Conservation (phyloP, 1,284 basidiomycete genomes). For the Cryptococcus sp. region DNA sequence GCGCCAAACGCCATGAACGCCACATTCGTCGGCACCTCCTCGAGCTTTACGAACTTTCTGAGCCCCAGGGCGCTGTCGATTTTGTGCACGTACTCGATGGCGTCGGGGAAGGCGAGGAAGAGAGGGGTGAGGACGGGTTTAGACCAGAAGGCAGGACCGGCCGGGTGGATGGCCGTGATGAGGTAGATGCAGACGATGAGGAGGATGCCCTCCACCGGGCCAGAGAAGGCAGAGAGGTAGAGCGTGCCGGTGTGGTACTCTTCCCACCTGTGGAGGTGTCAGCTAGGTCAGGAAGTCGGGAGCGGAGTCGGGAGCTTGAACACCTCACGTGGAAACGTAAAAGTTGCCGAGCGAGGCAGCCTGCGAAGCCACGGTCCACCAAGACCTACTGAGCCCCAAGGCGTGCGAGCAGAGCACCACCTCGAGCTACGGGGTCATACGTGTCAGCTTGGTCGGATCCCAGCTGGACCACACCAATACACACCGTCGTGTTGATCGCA, state of each 20-base stretch:
- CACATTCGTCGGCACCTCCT: conserved; percentile 74
- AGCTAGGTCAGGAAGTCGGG: neutral
- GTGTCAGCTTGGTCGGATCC: neutral
- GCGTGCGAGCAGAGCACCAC: conserved; percentile 77
- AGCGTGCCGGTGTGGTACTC: conserved; percentile 92
- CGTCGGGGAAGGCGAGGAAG: conserved; percentile 28
- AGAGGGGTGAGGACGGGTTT: conserved; percentile 35
- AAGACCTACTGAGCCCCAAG: conserved; percentile 84
- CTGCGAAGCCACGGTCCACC: conserved; percentile 91
- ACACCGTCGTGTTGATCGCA: conserved; percentile 88
- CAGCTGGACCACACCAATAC: conserved; percentile 20
- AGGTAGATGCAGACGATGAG: conserved; percentile 76
- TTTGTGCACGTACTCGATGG: conserved; percentile 15
- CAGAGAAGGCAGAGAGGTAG: conserved; percentile 89
- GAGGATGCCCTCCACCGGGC: conserved; percentile 93
- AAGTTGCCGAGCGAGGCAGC: conserved; percentile 87
- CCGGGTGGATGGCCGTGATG: conserved; percentile 59
- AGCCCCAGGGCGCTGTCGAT: conserved; percentile 35
- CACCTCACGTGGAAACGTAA: conserved; percentile 60
- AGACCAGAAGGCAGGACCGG: conserved; percentile 75
- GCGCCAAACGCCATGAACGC: conserved; percentile 79
- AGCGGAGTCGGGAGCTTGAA: neutral
- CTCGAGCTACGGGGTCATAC: conserved; percentile 61
- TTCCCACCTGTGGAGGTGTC: conserved; percentile 64
- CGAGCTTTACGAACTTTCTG: conserved; percentile 28